Evolutionary conservation across 1,139 yeast species (phyloP), one percentile per base, ranked within the genome.

Genomic region (Geotrichum klebahnii): DNA sequence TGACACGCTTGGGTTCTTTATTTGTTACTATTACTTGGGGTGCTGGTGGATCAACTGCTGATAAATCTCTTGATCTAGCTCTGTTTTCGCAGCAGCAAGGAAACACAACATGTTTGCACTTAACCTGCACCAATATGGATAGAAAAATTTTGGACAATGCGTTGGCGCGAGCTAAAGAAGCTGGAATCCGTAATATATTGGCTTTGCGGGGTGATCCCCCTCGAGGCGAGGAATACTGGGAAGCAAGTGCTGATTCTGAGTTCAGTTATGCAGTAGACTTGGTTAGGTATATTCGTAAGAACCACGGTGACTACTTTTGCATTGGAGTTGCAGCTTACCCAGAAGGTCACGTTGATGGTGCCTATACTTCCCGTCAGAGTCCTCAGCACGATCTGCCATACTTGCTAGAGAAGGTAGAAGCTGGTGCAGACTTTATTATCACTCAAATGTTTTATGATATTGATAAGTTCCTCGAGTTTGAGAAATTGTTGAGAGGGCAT

Each of bases 21-120:
- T 94, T 92, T 66, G 82, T 90, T 48, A 87, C 96, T 2, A 84
- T 94, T 9, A 94, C 99, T 0, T 92, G 98, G 97, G 98, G 98
- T 26, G 97, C 98, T 6, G 97, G 97, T 35, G 98, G 98, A 1
- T 82, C 95, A 2, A 89, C 97, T 3, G 81, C 94, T 48, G 84
- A 80, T 51, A 89, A 88, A 69, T 85, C 97, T 0, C 69, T 92
- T 54, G 94, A 86, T 46, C 72, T 92, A 53, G 96, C 97, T 0
- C 73, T 80, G 17, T 84, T 95, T 61, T 88, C 84, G 61, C 73
- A 78, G 46, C 86, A 83, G 48, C 73, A 89, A 52, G 87, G 86
- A 1, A 47, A 90, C 24, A 87, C 96, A 10, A 88, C 96, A 0
- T 90, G 96, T 55, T 77, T 94, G 69, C 99, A 92, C 67, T 74